Conservation (phyloP, 139 green algal species). For the Coelastrella sp. region DNA sequence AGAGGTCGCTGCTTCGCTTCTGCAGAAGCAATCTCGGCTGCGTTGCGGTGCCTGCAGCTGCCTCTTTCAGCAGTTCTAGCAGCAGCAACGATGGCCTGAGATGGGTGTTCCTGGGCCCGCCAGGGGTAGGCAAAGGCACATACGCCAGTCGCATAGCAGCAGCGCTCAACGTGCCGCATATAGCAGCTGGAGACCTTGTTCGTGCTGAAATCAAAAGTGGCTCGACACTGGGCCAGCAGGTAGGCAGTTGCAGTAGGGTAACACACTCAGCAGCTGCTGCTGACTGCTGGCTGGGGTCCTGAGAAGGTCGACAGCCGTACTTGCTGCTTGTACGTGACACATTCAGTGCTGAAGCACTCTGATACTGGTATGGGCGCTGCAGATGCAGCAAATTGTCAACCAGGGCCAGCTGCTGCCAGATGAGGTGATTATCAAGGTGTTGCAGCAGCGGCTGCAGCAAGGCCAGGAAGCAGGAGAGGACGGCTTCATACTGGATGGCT, state of each 20-base stretch:
- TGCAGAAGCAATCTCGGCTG: background rate
- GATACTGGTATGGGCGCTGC: background rate
- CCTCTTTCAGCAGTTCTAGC: constrained; percentile 32
- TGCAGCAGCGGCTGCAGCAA: constrained; percentile 69
- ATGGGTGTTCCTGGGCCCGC: constrained; percentile 80
- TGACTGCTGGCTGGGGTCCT: background rate
- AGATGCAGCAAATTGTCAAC: constrained; percentile 81
- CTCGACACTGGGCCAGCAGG: constrained; percentile 75
- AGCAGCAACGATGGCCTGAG: background rate
- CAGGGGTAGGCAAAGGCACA: constrained; percentile 97
- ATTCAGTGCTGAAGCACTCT: background rate
- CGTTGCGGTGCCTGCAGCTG: background rate
- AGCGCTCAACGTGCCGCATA: constrained; percentile 86
- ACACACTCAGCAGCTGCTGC: background rate
- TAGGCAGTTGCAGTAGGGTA: constrained; percentile 23
- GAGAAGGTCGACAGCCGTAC: background rate
- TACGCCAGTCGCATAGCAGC: constrained; percentile 89
- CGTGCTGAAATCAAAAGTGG: constrained; percentile 85
- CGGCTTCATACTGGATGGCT: constrained; percentile 97
- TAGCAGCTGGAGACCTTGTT: constrained; percentile 96
- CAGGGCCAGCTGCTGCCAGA: constrained; percentile 90
- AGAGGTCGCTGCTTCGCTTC: constrained; percentile 8
- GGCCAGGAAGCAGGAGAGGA: constrained; percentile 60
- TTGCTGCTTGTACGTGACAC: background rate
- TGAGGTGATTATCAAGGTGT: constrained; percentile 80